These are phyloP conservation scores for Aspergillus sp. DNA, from an alignment of 2,329 filamentous ascomycete species.

Conservation along the genomic window DNA sequence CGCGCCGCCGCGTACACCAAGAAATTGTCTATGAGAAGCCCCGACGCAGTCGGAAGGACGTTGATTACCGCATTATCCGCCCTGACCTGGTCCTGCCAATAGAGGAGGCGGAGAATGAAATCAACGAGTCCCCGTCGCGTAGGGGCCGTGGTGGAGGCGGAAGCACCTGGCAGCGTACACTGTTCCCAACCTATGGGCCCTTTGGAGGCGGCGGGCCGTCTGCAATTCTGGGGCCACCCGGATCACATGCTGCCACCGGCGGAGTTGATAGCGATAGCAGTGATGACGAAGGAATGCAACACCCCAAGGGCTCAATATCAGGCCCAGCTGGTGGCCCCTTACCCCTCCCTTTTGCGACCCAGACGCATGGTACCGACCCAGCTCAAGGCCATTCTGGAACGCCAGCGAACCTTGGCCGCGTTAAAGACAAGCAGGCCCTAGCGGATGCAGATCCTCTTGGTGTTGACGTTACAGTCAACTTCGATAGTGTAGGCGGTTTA, in stretches of 20 bases:
- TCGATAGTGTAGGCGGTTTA: constrained; percentile 89
- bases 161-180: constrained; percentile 69
- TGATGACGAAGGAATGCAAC: constrained; percentile 79
- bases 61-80: constrained; percentile 84
- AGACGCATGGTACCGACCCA: constrained; percentile 59
- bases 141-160: constrained; percentile 63
- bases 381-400: constrained; percentile 58
- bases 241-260: constrained; percentile 66
- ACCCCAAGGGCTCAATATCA: constrained; percentile 44
- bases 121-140: constrained; percentile 67
- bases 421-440: constrained; percentile 88
- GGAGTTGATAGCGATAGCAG: constrained; percentile 93
- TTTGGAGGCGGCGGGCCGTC: constrained; percentile 79
- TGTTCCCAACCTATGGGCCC: constrained; percentile 88
- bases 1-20: constrained; percentile 37
- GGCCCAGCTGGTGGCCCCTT: constrained; percentile 63
- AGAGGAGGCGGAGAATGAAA: constrained; percentile 72
- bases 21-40: constrained; percentile 46
- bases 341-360: constrained; percentile 51
- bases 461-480: constrained; percentile 88
- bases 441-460: constrained; percentile 94
- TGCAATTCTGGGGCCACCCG: constrained; percentile 71
- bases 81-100: constrained; percentile 68
- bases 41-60: constrained; percentile 61
- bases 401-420: constrained; percentile 83